Evolutionary conservation across 352 stramenopile genomes (phyloP).

Genomic region (Phytophthora fragariaefolia): DNA sequence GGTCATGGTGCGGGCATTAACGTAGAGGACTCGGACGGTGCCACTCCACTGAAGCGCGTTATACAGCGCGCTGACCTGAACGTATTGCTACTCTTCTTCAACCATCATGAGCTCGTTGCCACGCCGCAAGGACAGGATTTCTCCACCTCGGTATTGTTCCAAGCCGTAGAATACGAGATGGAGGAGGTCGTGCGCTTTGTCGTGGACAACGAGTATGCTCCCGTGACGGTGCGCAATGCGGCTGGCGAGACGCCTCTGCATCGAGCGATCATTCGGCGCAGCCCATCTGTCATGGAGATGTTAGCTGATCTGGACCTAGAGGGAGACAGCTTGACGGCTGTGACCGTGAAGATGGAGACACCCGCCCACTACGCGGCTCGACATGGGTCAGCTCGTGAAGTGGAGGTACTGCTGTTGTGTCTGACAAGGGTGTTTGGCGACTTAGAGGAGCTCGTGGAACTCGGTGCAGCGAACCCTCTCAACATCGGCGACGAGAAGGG

Average conservation of each 20-base stretch:
- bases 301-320: slow-evolving; percentile 20
- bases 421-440: slow-evolving; percentile 16
- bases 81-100: slow-evolving; percentile 38
- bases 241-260: slow-evolving; percentile 32
- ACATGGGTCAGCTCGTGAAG: slow-evolving; percentile 14
- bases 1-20: slow-evolving; percentile 27
- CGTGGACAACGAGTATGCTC: slow-evolving; percentile 33
- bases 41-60: slow-evolving; percentile 9
- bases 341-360: slow-evolving; percentile 7
- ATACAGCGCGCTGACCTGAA: slow-evolving; percentile 21
- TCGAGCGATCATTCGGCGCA: slow-evolving; percentile 19
- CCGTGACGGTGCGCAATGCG: slow-evolving; percentile 5
- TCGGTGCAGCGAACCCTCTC: slow-evolving; percentile 13
- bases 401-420: slow-evolving; percentile 12
- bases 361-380: slow-evolving; percentile 26
- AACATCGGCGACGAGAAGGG: slow-evolving; percentile 8
- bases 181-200: slow-evolving; percentile 28
- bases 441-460: not conserved
- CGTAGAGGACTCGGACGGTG: slow-evolving; percentile 18
- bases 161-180: slow-evolving; percentile 9
- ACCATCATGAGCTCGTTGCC: slow-evolving; percentile 33
- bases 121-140: slow-evolving; percentile 26
- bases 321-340: slow-evolving; percentile 8
- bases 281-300: slow-evolving; percentile 18
- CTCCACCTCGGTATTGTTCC: slow-evolving; percentile 14